Base-by-base conservation (phyloP, 306 rosid genomes). In the Begonia masoniana region DNA sequence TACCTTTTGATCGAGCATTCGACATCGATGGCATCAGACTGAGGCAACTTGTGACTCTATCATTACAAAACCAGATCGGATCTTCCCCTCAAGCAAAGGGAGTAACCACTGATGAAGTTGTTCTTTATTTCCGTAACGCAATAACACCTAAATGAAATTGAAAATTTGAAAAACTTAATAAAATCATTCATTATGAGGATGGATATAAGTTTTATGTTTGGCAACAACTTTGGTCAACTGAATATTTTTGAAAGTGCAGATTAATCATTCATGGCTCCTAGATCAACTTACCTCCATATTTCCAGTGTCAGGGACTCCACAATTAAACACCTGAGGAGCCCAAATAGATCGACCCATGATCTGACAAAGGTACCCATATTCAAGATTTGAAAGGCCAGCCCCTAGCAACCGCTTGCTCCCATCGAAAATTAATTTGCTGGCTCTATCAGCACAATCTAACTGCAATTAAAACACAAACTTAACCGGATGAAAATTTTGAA, bases 241-340 rank as follows among this genome's bases (percentile, higher is more conserved):
- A 31, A 50, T 10, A 43, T 43, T 50, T 55, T 52, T 10, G 12
- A 17, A 5, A 55, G 15, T 10, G 56, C 61, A 35, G 58, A 54
- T 47, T 23, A 35, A 43, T 42, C 56, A 69, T 51, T 14, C 46
- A 50, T 57, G 55, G 62, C 47, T 43, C 55, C 15, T 60, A 51
- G 15, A 39, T 53, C 63, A 65, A 52, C 74, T 64, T 70, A 91
- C 99, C 94, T 91, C 99, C 99, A 86, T 91, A 68, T 91, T 91
- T 57, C 99, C 99, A 1, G 99, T 91, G 80, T 83, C 99, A 42
- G 99, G 99, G 43, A 96, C 78, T 24, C 82, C 81, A 62, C 99
- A 91, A 51, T 91, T 91, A 65, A 91, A 91, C 55, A 91, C 73
- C 67, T 81, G 99, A 12, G 96, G 99, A 55, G 99, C 96, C 96